Evolutionary conservation across 352 stramenopile species (phyloP).

Genomic region (Phytophthora brassicae): DNA sequence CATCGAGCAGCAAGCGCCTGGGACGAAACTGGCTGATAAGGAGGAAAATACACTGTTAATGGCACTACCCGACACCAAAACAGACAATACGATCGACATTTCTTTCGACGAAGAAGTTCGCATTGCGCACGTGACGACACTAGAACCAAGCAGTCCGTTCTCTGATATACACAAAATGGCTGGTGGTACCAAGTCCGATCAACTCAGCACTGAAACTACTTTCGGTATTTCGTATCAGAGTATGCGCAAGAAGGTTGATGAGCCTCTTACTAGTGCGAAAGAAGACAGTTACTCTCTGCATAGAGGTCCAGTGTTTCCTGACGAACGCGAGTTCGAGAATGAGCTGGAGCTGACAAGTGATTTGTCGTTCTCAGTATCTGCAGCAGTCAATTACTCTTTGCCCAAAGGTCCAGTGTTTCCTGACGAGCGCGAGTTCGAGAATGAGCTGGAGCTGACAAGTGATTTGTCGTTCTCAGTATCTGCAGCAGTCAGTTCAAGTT

Average conservation of each 20-base stretch:
- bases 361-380: slow-evolving; percentile 35
- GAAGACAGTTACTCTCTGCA: slow-evolving; percentile 31
- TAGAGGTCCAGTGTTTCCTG: slow-evolving; percentile 44
- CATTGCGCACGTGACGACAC: slow-evolving; percentile 29
- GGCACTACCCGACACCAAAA: slow-evolving; percentile 15
- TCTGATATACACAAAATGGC: slow-evolving; percentile 25
- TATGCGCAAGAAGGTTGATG: slow-evolving; percentile 28
- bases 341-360: slow-evolving; percentile 38
- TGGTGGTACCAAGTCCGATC: slow-evolving; percentile 7
- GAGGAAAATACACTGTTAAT: slow-evolving; percentile 24
- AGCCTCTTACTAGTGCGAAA: slow-evolving; percentile 7
- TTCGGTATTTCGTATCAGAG: slow-evolving; percentile 75
- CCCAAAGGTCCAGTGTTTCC: too few species aligned
- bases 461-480: slow-evolving; percentile 42
- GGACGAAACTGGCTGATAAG: not conserved
- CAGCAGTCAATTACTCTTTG: not conserved
- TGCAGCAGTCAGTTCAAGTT: not conserved
- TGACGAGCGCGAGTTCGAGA: slow-evolving; percentile 52
- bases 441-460: slow-evolving; percentile 33
- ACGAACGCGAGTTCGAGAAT: slow-evolving; percentile 50
- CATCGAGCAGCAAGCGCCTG: not conserved
- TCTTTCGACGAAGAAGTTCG: slow-evolving; percentile 39
- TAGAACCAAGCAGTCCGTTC: slow-evolving; percentile 21
- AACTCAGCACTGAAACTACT: slow-evolving; percentile 14
- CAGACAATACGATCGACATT: slow-evolving; percentile 9